Percentiles rank a stretch among this genome's conserved stretches.
Evolutionary conservation across 441 rosid genomes (phyloP).

Genomic region (Populus tomentosa): DNA sequence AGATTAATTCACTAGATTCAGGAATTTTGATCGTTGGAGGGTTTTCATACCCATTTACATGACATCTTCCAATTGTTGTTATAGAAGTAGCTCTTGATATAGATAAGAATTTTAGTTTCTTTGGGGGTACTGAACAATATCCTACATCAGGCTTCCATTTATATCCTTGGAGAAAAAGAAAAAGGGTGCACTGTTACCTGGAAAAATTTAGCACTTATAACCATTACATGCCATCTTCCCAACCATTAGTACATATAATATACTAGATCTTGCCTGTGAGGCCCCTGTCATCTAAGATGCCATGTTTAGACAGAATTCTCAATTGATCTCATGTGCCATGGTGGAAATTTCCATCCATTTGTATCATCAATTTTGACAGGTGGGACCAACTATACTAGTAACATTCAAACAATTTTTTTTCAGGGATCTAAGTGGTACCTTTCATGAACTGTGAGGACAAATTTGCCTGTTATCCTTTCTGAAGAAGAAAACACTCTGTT

Average conservation of each 20-base stretch:
- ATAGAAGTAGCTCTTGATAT: neutral
- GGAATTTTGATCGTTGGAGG: conserved; percentile 2
- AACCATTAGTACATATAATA: neutral
- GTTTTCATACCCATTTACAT: neutral
- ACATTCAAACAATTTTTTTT: neutral
- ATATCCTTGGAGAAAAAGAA: neutral
- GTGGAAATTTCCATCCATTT: neutral
- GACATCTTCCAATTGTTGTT: neutral
- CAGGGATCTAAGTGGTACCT: neutral
- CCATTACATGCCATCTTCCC: neutral
- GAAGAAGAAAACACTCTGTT: neutral
- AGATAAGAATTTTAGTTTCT: neutral
- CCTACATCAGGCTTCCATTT: neutral
- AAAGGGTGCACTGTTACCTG: neutral
- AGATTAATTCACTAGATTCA: conserved; percentile 11
- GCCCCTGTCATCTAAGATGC: neutral
- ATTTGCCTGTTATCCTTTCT: neutral
- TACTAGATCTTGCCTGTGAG: neutral
- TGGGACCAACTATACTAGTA: too few species aligned
- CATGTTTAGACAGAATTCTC: neutral
- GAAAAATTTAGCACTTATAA: neutral
- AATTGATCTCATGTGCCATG: neutral
- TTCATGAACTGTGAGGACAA: neutral
- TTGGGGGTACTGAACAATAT: neutral
- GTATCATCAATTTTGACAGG: neutral